These are phyloP conservation scores for Bertia moriformis DNA, from an alignment of 2,329 filamentous ascomycete species.

Conservation along the genomic window DNA sequence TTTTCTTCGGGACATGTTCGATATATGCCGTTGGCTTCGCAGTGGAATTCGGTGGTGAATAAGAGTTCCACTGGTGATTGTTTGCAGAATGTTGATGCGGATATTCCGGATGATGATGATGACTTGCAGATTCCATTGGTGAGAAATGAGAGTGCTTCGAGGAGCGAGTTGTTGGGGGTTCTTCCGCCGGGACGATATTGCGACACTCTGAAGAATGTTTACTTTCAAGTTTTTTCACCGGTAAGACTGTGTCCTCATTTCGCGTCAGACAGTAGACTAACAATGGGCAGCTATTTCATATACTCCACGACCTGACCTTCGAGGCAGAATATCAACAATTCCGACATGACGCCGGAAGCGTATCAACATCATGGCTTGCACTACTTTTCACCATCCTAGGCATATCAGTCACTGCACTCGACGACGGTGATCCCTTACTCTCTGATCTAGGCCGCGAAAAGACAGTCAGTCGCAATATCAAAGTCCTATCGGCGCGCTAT, in stretches of 20 bases:
- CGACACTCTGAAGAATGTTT: conserved; percentile 17
- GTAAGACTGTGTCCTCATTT: conserved; percentile 12
- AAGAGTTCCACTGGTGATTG: conserved; percentile 11
- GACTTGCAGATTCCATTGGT: conserved; percentile 16
- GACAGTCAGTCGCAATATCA: conserved; percentile 18
- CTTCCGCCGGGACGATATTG: conserved; percentile 18
- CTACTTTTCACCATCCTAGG: conserved; percentile 20
- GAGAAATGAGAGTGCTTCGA: conserved; percentile 9
- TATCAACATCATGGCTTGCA: conserved; percentile 19
- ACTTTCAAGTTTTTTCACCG: conserved; percentile 20
- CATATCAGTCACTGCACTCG: conserved; percentile 19
- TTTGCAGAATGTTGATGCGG: conserved; percentile 10
- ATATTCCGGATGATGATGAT: conserved; percentile 13
- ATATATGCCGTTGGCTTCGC: conserved; percentile 15
- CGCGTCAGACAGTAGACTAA: conserved; percentile 1
- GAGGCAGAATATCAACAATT: conserved; percentile 20
- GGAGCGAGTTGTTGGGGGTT: conserved; percentile 13
- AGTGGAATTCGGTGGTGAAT: conserved; percentile 14
- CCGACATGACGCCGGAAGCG: conserved; percentile 15
- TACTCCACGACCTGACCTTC: conserved; percentile 23
- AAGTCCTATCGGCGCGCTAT: conserved; percentile 18
- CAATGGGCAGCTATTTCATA: conserved; percentile 16
- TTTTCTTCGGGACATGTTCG: conserved; percentile 18
- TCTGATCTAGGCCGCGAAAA: conserved; percentile 18
- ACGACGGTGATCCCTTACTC: conserved; percentile 17